Evolutionary conservation across 306 rosid genomes (phyloP), one percentile per base, ranked within the genome.

Genomic region (Crataegus laevigata): DNA sequence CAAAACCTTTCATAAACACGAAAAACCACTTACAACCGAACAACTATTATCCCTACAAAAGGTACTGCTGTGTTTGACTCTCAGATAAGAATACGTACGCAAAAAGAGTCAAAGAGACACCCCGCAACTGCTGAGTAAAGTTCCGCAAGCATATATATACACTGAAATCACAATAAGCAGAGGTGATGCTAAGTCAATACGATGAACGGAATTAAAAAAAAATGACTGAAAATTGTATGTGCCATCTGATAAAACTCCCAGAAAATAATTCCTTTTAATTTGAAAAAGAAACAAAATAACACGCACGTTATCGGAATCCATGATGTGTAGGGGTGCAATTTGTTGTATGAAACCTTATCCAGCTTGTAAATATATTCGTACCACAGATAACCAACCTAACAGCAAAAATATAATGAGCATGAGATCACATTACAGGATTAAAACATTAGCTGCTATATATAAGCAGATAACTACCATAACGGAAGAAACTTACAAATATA

Each of bases 261-360:
- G 4, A 6, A 1, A 50, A 59, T 62, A 32, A 72, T 21, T 57
- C 12, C 34, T 12, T 60, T 75, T 80, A 72, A 67, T 11, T 11
- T 32, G 25, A 40, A 38, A 40, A 58, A 74, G 19, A 68, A 25
- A 74, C 32, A 70, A 77, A 64, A 64, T 21, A 75, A 71, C 62
- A 90, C 97, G 29, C 79, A 94, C 97, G 96, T 94, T 76, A 94
- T 94, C 32, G 96, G 99, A 83, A 94, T 94, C 99, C 99, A 94
- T 51, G 99, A 94, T 64, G 99, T 94, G 89, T 94, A 94, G 18
- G 99, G 99, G 83, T 94, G 99, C 43, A 83, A 79, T 78, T 92
- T 94, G 86, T 94, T 94, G 80, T 94, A 94, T 24, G 96, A n/a
- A 75, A 92, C 93, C 86, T 92, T 94, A 90, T 94, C 99, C 82